Conservation (phyloP, 129 eudicot genomes). For the Helichrysum umbraculigerum region DNA sequence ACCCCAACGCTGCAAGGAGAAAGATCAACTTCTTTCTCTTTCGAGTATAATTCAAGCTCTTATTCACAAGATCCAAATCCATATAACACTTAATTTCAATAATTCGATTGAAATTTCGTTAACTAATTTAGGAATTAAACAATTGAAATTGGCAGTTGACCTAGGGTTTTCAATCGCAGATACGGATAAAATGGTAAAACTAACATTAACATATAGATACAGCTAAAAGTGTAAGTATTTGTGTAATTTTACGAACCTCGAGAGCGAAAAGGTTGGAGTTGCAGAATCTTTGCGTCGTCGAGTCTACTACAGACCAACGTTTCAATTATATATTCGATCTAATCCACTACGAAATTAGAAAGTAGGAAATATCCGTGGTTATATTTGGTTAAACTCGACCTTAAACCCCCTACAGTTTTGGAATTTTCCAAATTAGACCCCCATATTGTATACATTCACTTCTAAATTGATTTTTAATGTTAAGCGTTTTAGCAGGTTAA, state of each 20-base stretch:
- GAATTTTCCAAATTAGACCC: background rate
- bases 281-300: constrained; percentile 37
- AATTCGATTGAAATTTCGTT: background rate
- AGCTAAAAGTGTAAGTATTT: background rate
- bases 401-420: background rate
- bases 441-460: background rate
- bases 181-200: constrained; percentile 4
- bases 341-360: constrained; percentile 17
- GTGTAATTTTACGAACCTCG: constrained; percentile 30
- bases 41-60: constrained; percentile 45
- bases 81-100: constrained; percentile 27
- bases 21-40: constrained; percentile 57
- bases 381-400: background rate
- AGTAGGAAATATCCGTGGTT: constrained; percentile 3
- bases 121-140: constrained; percentile 11
- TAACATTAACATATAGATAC: constrained; percentile 17
- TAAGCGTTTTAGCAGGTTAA: too few relatives aligned
- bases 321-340: constrained; percentile 23
- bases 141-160: constrained; percentile 6
- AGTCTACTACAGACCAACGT: constrained; percentile 24
- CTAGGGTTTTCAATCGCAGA: constrained; percentile 29
- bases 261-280: constrained; percentile 9
- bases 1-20: constrained; percentile 52
- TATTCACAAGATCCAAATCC: constrained; percentile 59
- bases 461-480: background rate